Evolutionary conservation across 2,329 filamentous ascomycete species (phyloP).

Genomic region (Dactylonectria macrodidyma): DNA sequence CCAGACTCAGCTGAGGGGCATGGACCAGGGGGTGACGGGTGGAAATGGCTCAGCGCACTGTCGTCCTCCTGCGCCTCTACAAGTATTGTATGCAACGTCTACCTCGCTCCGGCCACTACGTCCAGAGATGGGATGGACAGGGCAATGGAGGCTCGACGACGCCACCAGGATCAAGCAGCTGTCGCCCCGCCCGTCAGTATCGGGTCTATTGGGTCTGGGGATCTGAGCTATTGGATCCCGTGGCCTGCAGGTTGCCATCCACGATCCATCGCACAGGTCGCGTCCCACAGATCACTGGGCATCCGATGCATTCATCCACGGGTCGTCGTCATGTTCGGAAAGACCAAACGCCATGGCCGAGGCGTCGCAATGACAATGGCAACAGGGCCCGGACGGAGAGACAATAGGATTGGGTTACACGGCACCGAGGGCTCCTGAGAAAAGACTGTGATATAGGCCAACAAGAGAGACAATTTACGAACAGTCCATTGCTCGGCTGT

Average conservation of each 20-base stretch:
- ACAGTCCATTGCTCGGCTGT: conserved; percentile 19
- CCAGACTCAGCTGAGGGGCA: conserved; percentile 48
- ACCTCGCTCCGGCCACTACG: conserved; percentile 25
- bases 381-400: not conserved
- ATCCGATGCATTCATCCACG: conserved; percentile 32
- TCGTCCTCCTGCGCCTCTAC: conserved; percentile 11
- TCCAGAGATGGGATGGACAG: not conserved
- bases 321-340: conserved; percentile 16
- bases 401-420: conserved; percentile 13
- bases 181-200: conserved; percentile 17
- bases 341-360: conserved; percentile 13
- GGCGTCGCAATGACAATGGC: conserved; percentile 14
- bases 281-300: conserved; percentile 39
- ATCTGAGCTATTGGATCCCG: conserved; percentile 19
- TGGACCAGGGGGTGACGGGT: conserved; percentile 36
- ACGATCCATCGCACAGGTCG: conserved; percentile 23
- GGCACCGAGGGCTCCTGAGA: conserved; percentile 4
- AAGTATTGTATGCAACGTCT: conserved; percentile 11
- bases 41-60: conserved; percentile 38
- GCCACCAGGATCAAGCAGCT: conserved; percentile 2
- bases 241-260: conserved; percentile 19
- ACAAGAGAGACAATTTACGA: not conserved
- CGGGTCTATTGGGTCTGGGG: conserved; percentile 27
- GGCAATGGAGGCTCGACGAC: conserved; percentile 18
- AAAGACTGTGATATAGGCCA: not conserved